phyloP scores from a whole-genome alignment of 495 filamentous ascomycete genomes.

The Friedmanniomyces simplex region DNA sequence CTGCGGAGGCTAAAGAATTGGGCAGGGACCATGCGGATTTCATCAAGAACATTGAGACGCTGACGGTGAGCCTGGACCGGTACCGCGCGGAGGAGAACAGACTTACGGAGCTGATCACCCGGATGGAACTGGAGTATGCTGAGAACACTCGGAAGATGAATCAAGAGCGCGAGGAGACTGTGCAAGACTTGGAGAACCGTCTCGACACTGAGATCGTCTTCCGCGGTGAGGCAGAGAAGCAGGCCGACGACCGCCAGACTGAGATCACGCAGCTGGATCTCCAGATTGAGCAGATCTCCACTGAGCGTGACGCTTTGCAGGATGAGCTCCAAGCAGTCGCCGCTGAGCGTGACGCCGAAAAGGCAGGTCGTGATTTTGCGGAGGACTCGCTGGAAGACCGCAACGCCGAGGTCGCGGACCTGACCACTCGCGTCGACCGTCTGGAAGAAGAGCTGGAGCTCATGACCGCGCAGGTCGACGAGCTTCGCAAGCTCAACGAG shows the following conservation, averaged over 20 bases:
- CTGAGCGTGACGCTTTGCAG: slow-evolving; percentile 4
- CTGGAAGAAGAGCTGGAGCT: slow-evolving; percentile 17
- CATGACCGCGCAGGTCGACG: slow-evolving; percentile 15
- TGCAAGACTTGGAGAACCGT: slow-evolving; percentile 20
- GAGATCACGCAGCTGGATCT: slow-evolving; percentile 24
- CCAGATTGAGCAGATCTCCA: slow-evolving; percentile 7
- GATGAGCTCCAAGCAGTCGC: slow-evolving; percentile 4
- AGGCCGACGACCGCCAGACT: slow-evolving; percentile 10
- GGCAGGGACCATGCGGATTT: slow-evolving; percentile 16
- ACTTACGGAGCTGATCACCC: slow-evolving; percentile 50
- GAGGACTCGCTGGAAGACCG: slow-evolving; percentile 19
- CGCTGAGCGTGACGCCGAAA: slow-evolving; percentile 7
- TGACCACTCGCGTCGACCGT: slow-evolving; percentile 17
- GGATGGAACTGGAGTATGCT: slow-evolving; percentile 47
- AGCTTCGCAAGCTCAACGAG: slow-evolving; percentile 19
- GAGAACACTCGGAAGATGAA: slow-evolving; percentile 22
- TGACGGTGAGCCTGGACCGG: slow-evolving; percentile 50
- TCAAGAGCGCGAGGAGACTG: slow-evolving; percentile 16
- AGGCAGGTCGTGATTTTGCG: slow-evolving; percentile 11
- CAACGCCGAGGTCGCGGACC: slow-evolving; percentile 11
- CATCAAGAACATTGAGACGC: slow-evolving; percentile 36
- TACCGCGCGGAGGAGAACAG: slow-evolving; percentile 55
- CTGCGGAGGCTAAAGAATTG: slow-evolving; percentile 19
- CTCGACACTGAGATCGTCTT: slow-evolving; percentile 18
- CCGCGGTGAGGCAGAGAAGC: slow-evolving; percentile 15